Evolutionary conservation across 805 yeast genomes (phyloP).

Genomic region (Ogataea paraovalis): DNA sequence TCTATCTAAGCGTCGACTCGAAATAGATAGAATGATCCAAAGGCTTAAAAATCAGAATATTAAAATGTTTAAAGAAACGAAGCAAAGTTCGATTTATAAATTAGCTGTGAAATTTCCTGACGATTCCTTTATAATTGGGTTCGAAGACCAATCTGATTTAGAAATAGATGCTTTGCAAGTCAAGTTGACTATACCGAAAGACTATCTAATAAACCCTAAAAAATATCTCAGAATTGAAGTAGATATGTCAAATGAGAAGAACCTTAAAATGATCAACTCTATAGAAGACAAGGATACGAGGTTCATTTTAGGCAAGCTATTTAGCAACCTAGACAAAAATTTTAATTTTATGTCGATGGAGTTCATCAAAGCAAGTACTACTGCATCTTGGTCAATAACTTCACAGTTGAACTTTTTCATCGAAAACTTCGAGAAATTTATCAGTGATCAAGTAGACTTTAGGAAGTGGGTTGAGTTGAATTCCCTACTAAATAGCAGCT

Average conservation of each 20-base stretch:
- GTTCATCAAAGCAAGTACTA: slow-evolving; percentile 10
- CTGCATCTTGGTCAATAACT: slow-evolving; percentile 23
- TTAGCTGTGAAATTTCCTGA: slow-evolving; percentile 23
- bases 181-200: slow-evolving; percentile 30
- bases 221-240: slow-evolving; percentile 28
- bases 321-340: slow-evolving; percentile 28
- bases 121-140: slow-evolving; percentile 28
- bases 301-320: slow-evolving; percentile 30
- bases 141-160: slow-evolving; percentile 28
- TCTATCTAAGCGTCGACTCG: slow-evolving; percentile 16
- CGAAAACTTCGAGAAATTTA: slow-evolving; percentile 31
- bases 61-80: slow-evolving; percentile 26
- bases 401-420: slow-evolving; percentile 31
- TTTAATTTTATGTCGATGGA: slow-evolving; percentile 24
- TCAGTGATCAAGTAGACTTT: slow-evolving; percentile 27
- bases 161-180: slow-evolving; percentile 25
- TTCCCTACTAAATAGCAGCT: slow-evolving; percentile 10
- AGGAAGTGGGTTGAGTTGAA: slow-evolving; percentile 24
- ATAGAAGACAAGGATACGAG: slow-evolving; percentile 27
- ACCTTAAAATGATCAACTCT: slow-evolving; percentile 24
- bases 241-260: slow-evolving; percentile 29
- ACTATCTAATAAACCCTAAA: slow-evolving; percentile 26
- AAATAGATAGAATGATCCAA: slow-evolving; percentile 25
- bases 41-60: slow-evolving; percentile 21
- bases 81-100: slow-evolving; percentile 27